These are phyloP conservation scores for Phycomyces blakesleeanus DNA, from an alignment of 192 early-diverging fungal species.

Conservation along the genomic window DNA sequence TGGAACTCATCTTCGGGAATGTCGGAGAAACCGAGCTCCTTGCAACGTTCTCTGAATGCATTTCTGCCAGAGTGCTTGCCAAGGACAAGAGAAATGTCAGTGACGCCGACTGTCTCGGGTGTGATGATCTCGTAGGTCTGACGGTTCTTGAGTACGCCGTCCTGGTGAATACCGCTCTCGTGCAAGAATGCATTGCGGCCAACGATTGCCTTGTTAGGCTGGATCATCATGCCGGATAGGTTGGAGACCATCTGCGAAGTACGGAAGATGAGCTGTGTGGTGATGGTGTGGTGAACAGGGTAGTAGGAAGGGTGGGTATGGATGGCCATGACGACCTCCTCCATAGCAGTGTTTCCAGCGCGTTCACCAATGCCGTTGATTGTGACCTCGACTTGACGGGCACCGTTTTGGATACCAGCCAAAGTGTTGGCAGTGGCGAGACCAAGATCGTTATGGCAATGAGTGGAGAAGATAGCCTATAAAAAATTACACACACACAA, in stretches of 20 bases:
- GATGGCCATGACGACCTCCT: conserved; percentile 94
- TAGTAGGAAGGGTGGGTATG: conserved; percentile 87
- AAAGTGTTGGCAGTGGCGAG: conserved; percentile 96
- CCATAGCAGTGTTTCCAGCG: conserved; percentile 94
- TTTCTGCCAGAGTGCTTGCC: conserved; percentile 97
- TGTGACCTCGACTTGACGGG: conserved; percentile 94
- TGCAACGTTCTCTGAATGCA: conserved; percentile 80
- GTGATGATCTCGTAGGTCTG: conserved; percentile 95
- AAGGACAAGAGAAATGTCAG: conserved; percentile 79
- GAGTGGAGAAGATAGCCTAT: conserved; percentile 83
- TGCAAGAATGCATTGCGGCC: conserved; percentile 96
- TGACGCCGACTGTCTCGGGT: conserved; percentile 87
- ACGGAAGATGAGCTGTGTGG: conserved; percentile 82
- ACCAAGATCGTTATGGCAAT: conserved; percentile 97
- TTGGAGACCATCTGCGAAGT: conserved; percentile 87
- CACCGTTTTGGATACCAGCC: conserved; percentile 85
- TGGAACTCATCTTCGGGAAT: conserved; percentile 64
- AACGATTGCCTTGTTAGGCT: conserved; percentile 98
- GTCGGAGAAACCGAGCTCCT: conserved; percentile 70
- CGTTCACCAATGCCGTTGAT: conserved; percentile 99
- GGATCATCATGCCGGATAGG: conserved; percentile 91
- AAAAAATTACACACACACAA: background rate
- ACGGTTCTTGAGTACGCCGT: conserved; percentile 96
- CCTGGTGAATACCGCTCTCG: conserved; percentile 98
- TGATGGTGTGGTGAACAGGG: conserved; percentile 88